Base-by-base conservation (phyloP, 2,329 filamentous ascomycete genomes). In the Aureobasidium sp. region DNA sequence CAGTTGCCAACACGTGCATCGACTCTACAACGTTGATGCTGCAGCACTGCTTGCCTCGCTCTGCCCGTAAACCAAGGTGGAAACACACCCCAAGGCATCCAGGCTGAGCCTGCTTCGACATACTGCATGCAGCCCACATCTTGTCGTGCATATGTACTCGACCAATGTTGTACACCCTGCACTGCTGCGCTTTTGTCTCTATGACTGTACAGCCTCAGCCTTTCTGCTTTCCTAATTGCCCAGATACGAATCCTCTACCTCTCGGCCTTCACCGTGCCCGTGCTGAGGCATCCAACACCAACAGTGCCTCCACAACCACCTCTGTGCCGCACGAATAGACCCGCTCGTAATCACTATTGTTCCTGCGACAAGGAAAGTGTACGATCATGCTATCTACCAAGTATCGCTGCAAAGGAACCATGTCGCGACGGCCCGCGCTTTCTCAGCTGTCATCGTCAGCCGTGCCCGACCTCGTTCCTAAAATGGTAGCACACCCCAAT, bases 271-370 rank as follows among this genome's bases (percentile, higher is more conserved):
- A 27, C 12, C 54, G 37, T 39, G 54, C 42, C 54, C 54, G 54
- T 58, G 54, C 54, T 58, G 54, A 58, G 54, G 54, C 54, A 48
- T 58, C 54, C 54, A 58, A 58, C 54, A 58, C 53, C 53, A 57
- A 54, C 50, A 54, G 19, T 29, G 53, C 40, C 53, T 22, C 53
- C 53, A 57, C 53, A 57, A 44, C 14, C 33, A 35, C 5, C n/a
- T 12, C 53, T 45, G 53, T 45, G 53, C 53, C 53, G 40, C 53
- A 44, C 39, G 5, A 54, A 35, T 17, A 45, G 27, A 57, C 53
- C 40, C 53, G 53, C 53, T 57, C 14, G 27, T 27, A 45, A 57
- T 35, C 17, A 19, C 24, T 31, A 12, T 22, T 42, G n/a, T 54
- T 27, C 31, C 31, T 33, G 9, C 31, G 50, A 31, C 50, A n/a